These are phyloP conservation scores for Vanilla planifolia DNA, from an alignment of 106 monocot genomes.

Conservation along the genomic window DNA sequence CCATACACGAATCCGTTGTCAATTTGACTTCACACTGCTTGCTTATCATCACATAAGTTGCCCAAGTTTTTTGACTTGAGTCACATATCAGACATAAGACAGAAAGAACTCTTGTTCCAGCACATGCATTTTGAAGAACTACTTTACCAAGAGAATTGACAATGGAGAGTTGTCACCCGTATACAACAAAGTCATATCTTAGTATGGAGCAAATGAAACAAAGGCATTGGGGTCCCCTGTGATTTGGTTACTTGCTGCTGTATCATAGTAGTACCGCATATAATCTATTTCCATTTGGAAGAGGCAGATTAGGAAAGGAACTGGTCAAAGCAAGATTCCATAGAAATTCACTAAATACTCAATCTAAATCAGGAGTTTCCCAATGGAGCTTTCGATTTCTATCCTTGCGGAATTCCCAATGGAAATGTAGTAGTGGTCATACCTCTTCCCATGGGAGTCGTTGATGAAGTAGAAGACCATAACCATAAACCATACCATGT, in stretches of 20 bases:
- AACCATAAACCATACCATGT: no score
- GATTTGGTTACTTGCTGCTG: background rate
- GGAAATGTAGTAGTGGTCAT: no score
- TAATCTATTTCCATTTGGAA: background rate
- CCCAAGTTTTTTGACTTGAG: background rate
- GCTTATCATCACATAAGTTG: background rate
- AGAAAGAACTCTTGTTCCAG: background rate
- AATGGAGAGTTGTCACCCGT: background rate
- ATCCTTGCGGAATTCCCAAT: no score
- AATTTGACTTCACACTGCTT: background rate
- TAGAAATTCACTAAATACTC: no score
- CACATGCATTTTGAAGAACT: background rate
- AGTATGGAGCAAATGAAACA: background rate
- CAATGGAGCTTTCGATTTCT: no score
- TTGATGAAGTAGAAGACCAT: no score
- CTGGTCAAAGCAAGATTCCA: background rate
- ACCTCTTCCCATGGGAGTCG: no score
- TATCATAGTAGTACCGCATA: background rate
- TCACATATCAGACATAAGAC: background rate
- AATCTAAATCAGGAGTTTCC: no score
- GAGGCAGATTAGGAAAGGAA: slow-evolving; percentile 1
- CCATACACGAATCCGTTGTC: background rate
- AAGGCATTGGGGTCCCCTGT: background rate
- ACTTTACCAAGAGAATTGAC: slow-evolving; percentile 1
- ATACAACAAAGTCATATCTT: background rate